Evolutionary conservation across 2,329 filamentous ascomycete species (phyloP), one percentile per base, ranked within the genome.

Genomic region (Botrytis paeoniae): DNA sequence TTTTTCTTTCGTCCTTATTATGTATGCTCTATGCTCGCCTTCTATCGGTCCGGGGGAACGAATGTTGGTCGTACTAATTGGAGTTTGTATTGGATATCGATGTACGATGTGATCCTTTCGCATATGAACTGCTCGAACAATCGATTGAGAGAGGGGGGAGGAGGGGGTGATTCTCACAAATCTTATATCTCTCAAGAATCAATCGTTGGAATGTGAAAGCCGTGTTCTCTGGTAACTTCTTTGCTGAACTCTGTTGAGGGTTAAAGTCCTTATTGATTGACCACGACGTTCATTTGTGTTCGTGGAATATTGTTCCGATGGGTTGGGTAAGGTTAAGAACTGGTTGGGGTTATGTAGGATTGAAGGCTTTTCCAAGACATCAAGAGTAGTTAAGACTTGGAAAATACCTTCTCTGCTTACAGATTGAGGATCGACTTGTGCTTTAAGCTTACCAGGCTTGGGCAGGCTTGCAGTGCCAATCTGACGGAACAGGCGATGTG

Each of bases 251-350:
- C 9, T 37, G 43, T 51, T 66, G 63, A 66, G 63, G 63, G 35
- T 37, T 14, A 25, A 66, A 66, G 45, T 37, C 35, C 63, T 37
- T 66, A 12, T n/a, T 32, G n/a, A 48, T 20, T 29, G 32, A n/a
- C 22, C 63, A 51, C n/a, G 32, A n/a, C 39, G 45, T 66, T 51
- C 41, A 25, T 37, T 51, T n/a, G 63, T 51, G 45, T 37, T 45
- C n/a, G 41, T 64, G 41, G 41, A 45, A 51, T 51, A 51, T 51
- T 20, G 1, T 51, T 66, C 63, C 63, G 63, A 66, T 66, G 63
- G 63, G 63, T 51, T 66, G 48, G 63, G 43, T 65, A 32, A 65
- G 41, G 43, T 37, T 37, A 32, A 8, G 16, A 51, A n/a, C 37
- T 62, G 35, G 60, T 41, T n/a, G 62, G 32, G 29, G 18, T 43